phyloP scores from a whole-genome alignment of 2,329 filamentous ascomycete species.

The Colletotrichum nymphaeae region DNA sequence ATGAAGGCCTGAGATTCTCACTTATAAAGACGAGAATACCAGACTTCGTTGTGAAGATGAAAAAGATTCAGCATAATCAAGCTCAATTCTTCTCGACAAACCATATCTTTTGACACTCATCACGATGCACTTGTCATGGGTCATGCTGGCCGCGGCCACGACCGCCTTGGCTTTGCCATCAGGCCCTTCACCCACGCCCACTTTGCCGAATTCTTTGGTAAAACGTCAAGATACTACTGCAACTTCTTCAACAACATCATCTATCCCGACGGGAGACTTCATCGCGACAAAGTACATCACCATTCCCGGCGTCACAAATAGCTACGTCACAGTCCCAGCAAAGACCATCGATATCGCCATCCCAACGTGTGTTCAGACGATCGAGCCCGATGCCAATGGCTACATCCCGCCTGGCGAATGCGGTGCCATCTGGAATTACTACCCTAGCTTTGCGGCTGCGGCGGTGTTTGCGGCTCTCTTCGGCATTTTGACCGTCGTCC shows the following conservation, averaged over 20 bases:
- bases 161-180: slow-evolving; percentile 1
- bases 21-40: neutral
- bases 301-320: slow-evolving; percentile 42
- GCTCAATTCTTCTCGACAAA: neutral
- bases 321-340: slow-evolving; percentile 41
- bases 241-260: neutral
- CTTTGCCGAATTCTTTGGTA: neutral
- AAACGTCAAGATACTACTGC: neutral
- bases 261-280: slow-evolving; percentile 36
- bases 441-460: slow-evolving; percentile 46
- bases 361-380: slow-evolving; percentile 51
- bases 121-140: neutral
- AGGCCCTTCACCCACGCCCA: slow-evolving; percentile 5
- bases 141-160: neutral
- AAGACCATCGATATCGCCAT: slow-evolving; percentile 46
- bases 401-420: slow-evolving; percentile 46
- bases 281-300: slow-evolving; percentile 44
- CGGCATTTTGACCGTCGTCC: slow-evolving; percentile 35
- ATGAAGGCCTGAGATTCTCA: neutral
- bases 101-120: neutral
- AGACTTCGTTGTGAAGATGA: neutral
- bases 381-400: slow-evolving; percentile 46
- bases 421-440: slow-evolving; percentile 47
- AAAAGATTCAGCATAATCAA: neutral
- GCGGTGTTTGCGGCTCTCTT: slow-evolving; percentile 44